phyloP scores from a whole-genome alignment of 805 yeast genomes.

The Alloascoidea hylecoeti region DNA sequence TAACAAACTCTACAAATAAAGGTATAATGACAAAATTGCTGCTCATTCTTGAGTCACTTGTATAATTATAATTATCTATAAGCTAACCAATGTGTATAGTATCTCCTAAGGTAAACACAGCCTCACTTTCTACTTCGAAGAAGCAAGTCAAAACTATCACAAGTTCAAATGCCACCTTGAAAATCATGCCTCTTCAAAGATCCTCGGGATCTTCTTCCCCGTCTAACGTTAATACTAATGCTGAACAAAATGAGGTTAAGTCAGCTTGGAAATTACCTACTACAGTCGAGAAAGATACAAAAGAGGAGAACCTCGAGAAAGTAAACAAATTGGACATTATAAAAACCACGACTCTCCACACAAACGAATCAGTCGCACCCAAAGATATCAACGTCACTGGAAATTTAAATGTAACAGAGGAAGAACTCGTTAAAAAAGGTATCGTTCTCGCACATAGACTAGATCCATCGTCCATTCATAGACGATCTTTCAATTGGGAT shows the following conservation, averaged over 20 bases:
- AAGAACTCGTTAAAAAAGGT: constrained; percentile 1
- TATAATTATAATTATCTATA: background rate
- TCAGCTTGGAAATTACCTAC: background rate
- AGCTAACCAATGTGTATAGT: background rate
- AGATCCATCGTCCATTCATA: background rate
- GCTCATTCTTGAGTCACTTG: background rate
- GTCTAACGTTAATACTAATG: background rate
- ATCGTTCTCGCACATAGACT: background rate
- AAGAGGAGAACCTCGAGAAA: no score
- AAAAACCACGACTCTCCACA: no score
- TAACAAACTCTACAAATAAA: background rate
- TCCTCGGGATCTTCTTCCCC: background rate
- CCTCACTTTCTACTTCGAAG: background rate
- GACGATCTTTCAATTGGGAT: background rate
- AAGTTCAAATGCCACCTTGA: background rate
- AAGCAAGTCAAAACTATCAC: background rate
- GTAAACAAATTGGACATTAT: no score
- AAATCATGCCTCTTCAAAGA: constrained; percentile 1
- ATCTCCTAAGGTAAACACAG: background rate
- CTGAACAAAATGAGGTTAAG: background rate
- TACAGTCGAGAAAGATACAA: no score
- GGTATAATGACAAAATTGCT: background rate
- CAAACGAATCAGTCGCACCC: no score
- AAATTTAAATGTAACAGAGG: background rate
- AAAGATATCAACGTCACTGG: constrained; percentile 1